A percentile compares a stretch with the other conserved stretches of the same genome.
phyloP scores from a whole-genome alignment of 805 yeast genomes.

The Saccharomycopsis lassenensis region DNA sequence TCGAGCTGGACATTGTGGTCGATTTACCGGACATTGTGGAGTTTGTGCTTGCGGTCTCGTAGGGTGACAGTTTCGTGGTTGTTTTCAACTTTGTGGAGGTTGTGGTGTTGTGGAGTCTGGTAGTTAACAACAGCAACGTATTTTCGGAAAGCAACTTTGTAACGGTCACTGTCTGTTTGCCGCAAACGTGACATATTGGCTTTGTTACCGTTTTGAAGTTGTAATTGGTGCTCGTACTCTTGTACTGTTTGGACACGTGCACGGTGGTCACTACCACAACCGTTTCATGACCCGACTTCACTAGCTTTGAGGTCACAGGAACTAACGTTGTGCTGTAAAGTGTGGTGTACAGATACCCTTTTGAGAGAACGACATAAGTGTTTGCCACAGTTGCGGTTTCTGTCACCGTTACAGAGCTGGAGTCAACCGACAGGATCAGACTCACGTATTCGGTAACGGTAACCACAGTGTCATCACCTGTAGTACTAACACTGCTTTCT shows the following conservation, averaged over 20 bases:
- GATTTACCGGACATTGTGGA: too few relatives aligned
- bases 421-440: constrained; percentile 1
- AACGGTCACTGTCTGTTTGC: not conserved
- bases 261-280: constrained; percentile 14
- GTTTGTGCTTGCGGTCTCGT: too few relatives aligned
- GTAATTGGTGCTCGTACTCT: constrained; percentile 8
- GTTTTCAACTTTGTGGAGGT: too few relatives aligned
- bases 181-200: constrained; percentile 1
- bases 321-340: constrained; percentile 10
- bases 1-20: too few relatives aligned
- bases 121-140: too few relatives aligned
- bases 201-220: constrained; percentile 12
- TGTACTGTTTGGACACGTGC: constrained; percentile 1
- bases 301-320: constrained; percentile 12
- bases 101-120: constrained; percentile 1
- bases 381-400: constrained; percentile 5
- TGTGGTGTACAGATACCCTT: constrained; percentile 9
- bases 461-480: not conserved
- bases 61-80: too few relatives aligned
- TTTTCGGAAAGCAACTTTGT: too few relatives aligned
- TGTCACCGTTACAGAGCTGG: constrained; percentile 2
- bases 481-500: constrained; percentile 2
- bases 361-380: constrained; percentile 5
- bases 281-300: constrained; percentile 5
- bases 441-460: not conserved